Percentiles rank a stretch among this genome's conserved stretches.
Conservation (phyloP, 1,139 yeast genomes). For the Geotrichum bryndzae region DNA sequence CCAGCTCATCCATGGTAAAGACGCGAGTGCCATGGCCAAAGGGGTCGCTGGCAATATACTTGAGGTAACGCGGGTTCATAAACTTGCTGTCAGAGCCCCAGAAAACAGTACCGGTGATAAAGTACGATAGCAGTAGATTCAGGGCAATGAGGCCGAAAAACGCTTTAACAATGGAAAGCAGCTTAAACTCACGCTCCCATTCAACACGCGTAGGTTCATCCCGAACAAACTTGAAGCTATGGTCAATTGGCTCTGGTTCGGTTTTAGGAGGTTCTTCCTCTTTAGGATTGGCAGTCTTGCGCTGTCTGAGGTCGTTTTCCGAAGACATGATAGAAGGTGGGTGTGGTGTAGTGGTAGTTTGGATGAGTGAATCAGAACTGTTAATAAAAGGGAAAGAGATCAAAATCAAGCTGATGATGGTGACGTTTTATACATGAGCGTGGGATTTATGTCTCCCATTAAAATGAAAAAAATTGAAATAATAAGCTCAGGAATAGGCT, state of each 20-base stretch:
- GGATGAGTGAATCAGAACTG: neutral
- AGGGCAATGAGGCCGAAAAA: constrained; percentile 45
- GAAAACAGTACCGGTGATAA: constrained; percentile 33
- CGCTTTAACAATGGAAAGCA: constrained; percentile 43
- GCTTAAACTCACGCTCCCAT: constrained; percentile 20
- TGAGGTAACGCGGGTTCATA: constrained; percentile 43
- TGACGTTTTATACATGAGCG: neutral
- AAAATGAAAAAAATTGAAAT: too few relatives aligned
- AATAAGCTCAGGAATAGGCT: neutral
- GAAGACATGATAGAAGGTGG: neutral
- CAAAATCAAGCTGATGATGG: neutral
- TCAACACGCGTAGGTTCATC: constrained; percentile 15
- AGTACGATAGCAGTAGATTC: constrained; percentile 41
- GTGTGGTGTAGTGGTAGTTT: neutral
- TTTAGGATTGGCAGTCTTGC: neutral
- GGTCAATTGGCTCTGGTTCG: neutral
- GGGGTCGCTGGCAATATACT: constrained; percentile 28
- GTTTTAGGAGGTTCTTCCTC: neutral
- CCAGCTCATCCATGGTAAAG: constrained; percentile 46
- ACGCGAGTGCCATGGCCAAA: constrained; percentile 29
- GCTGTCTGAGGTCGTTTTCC: neutral
- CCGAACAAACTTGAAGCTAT: constrained; percentile 2
- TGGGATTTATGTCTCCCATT: neutral
- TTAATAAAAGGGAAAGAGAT: neutral
- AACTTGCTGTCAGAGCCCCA: constrained; percentile 48